Percentiles rank a stretch among this genome's conserved stretches.
phyloP scores from a whole-genome alignment of 2,329 filamentous ascomycete genomes.

The Fonsecaea erecta region DNA sequence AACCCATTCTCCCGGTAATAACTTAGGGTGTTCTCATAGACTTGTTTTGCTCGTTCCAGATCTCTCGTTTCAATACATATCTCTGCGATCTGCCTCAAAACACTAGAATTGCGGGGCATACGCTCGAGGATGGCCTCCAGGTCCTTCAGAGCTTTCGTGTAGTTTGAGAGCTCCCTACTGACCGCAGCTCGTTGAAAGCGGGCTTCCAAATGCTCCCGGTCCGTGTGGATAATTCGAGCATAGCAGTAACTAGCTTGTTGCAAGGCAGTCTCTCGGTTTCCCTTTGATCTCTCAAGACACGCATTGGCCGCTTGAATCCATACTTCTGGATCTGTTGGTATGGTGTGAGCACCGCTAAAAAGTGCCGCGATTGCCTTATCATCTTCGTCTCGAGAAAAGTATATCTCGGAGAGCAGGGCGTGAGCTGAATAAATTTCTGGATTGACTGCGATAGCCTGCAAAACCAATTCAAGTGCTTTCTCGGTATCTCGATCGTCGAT shows the following conservation, averaged over 20 bases:
- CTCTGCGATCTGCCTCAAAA: conserved; percentile 62
- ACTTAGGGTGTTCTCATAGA: conserved; percentile 59
- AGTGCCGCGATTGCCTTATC: conserved; percentile 62
- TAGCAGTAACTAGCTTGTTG: conserved; percentile 60
- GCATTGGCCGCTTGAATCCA: conserved; percentile 64
- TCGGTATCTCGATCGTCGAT: conserved; percentile 53
- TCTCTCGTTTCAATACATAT: conserved; percentile 59
- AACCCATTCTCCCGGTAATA: conserved; percentile 53
- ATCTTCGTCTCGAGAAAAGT: conserved; percentile 60
- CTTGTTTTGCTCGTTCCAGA: conserved; percentile 53
- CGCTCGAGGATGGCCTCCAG: conserved; percentile 61
- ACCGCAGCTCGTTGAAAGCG: conserved; percentile 62
- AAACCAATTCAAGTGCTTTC: conserved; percentile 49
- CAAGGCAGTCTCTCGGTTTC: conserved; percentile 48
- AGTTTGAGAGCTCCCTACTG: conserved; percentile 56
- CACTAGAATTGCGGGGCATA: conserved; percentile 58
- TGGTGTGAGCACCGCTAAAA: conserved; percentile 62
- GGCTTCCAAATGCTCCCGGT: conserved; percentile 53
- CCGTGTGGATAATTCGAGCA: conserved; percentile 58
- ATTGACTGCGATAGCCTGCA: conserved; percentile 60
- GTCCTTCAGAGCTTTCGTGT: conserved; percentile 54
- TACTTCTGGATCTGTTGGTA: conserved; percentile 58
- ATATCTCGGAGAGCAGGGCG: conserved; percentile 64
- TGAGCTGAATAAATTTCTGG: conserved; percentile 67
- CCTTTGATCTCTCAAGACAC: conserved; percentile 53